phyloP scores from a whole-genome alignment of 1,284 basidiomycete genomes.

The Papiliotrema laurentii region DNA sequence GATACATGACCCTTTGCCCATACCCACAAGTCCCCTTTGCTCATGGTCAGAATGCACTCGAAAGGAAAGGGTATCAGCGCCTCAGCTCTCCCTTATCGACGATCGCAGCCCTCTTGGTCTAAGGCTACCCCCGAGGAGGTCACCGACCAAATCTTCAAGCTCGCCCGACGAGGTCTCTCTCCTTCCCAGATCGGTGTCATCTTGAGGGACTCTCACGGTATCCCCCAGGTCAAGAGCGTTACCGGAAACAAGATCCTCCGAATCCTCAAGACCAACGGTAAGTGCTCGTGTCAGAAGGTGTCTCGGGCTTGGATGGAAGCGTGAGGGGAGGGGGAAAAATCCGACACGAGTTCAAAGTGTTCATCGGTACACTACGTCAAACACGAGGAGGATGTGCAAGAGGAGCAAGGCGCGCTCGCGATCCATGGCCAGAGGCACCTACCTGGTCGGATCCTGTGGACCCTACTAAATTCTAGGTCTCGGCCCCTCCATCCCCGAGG shows the following conservation, averaged over 20 bases:
- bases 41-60: conserved; percentile 71
- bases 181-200: conserved; percentile 98
- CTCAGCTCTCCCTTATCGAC: conserved; percentile 96
- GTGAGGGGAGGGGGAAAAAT: not conserved
- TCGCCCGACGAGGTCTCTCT: conserved; percentile 95
- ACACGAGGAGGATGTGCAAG: not conserved
- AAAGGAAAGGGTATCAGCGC: conserved; percentile 98
- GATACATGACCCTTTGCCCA: not conserved
- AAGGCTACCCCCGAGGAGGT: conserved; percentile 95
- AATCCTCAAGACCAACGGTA: conserved; percentile 93
- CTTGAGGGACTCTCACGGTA: conserved; percentile 96
- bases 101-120: conserved; percentile 91
- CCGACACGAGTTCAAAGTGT: not conserved
- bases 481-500: conserved; percentile 96
- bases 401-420: not conserved
- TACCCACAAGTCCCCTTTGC: not conserved
- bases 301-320: not conserved
- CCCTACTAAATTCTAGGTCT: conserved; percentile 59
- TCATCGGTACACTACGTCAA: too few relatives aligned
- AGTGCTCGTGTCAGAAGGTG: conserved; percentile 44
- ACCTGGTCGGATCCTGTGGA: not conserved
- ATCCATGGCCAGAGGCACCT: too few relatives aligned
- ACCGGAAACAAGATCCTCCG: conserved; percentile 99
- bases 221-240: conserved; percentile 92
- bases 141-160: conserved; percentile 92